Evolutionary conservation across 176 grass and related monocot species (phyloP), one percentile per base, ranked within the genome.

Genomic region (Oropetium thomaeum): DNA sequence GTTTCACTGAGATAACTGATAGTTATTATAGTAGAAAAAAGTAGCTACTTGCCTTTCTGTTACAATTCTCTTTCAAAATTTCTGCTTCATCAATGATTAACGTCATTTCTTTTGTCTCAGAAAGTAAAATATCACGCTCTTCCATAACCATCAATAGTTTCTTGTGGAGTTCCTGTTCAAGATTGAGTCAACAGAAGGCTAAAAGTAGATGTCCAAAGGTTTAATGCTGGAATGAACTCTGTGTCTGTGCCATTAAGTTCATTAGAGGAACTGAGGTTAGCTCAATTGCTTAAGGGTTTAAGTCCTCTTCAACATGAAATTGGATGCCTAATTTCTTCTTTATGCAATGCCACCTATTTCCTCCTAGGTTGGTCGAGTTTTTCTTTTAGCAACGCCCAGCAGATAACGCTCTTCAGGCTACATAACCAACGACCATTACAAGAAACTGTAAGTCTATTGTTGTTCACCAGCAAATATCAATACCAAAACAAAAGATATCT

Each of bases 111-210:
- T 88, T 65, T 43, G 54, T 82, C 78, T 87, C 58, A 69, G 77
- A 83, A 65, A 78, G 62, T 82, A 97, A 88, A 65, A 35, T 43
- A 63, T 88, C 80, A 1, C 82, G 88, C 85, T 92, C 93, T 86
- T 81, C 82, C 0, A 12, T 86, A 34, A 90, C 69, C 15, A 69
- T 65, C 19, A 81, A 53, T 73, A 90, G 58, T 78, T 97, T 79
- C 64, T 75, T 76, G 26, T 69, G 51, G 54, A 97, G 59, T 41
- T 93, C 85, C 93, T 97, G 83, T 58, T 62, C 31, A 80, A 67
- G 75, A 68, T 65, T 26, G 19, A 78, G 32, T 49, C 41, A 66
- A 26, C 20, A 74, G 44, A 48, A 78, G 52, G 31, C 5, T 78
- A 42, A 29, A 65, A 70, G 45, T 67, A 79, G 70, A 73, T 52